phyloP scores from a whole-genome alignment of 2,329 filamentous ascomycete genomes.

The Tolypocladium guangdongense region DNA sequence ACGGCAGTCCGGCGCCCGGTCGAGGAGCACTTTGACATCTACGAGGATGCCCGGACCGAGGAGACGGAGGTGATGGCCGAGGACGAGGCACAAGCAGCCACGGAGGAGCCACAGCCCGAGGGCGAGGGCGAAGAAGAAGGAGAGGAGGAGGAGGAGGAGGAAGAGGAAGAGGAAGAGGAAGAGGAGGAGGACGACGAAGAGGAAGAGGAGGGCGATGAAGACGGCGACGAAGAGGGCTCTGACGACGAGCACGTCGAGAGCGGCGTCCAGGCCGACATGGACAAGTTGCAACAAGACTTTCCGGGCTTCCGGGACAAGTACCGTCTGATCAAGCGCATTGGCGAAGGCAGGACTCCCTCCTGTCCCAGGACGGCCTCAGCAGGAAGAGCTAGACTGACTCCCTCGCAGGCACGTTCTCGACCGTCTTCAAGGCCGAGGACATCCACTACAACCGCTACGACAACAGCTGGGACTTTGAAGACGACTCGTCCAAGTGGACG shows the following conservation, averaged over 20 bases:
- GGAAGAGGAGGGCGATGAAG: slow-evolving; percentile 27
- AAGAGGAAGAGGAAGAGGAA: slow-evolving; percentile 16
- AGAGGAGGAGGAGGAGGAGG: slow-evolving; percentile 13
- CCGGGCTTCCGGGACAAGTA: slow-evolving; percentile 75
- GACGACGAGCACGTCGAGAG: slow-evolving; percentile 57
- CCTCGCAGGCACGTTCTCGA: slow-evolving; percentile 82
- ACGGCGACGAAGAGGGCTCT: slow-evolving; percentile 30
- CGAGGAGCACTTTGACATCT: slow-evolving; percentile 33
- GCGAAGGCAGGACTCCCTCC: slow-evolving; percentile 57
- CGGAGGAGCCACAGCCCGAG: slow-evolving; percentile 14
- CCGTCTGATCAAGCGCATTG: slow-evolving; percentile 89
- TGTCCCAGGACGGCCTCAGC: background rate
- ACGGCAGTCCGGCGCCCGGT: slow-evolving; percentile 4
- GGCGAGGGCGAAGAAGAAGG: slow-evolving; percentile 18
- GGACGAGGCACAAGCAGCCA: slow-evolving; percentile 17
- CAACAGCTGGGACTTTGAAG: slow-evolving; percentile 77
- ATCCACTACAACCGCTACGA: slow-evolving; percentile 71
- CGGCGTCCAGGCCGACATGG: slow-evolving; percentile 74
- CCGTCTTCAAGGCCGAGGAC: slow-evolving; percentile 97
- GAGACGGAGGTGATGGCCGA: slow-evolving; percentile 40
- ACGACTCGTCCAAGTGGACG: slow-evolving; percentile 54
- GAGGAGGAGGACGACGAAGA: slow-evolving; percentile 21
- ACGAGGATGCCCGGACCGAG: slow-evolving; percentile 38
- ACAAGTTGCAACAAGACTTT: slow-evolving; percentile 70
- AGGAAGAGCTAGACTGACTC: background rate